Evolutionary conservation across 2,329 filamentous ascomycete genomes (phyloP), one percentile per base, ranked within the genome.

Genomic region (Emergomyces africanus): DNA sequence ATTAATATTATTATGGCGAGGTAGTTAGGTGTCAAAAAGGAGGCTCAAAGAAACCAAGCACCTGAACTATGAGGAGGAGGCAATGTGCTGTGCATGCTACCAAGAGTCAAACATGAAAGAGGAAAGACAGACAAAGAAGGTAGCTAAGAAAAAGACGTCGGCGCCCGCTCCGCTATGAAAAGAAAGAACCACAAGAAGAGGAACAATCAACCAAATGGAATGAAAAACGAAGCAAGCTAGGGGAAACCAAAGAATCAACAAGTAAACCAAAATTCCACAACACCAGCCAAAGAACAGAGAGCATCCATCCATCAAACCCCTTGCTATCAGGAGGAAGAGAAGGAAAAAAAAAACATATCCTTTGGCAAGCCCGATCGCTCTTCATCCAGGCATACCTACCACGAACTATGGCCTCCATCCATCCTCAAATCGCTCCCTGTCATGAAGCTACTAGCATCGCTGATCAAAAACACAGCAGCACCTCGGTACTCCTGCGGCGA

Each of bases 401-500:
- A 83, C 0, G 79, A 77, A 42, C 75, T 71, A 65, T 81, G 78
- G 2, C 79, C 79, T 60, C 79, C 79, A 68, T 81, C 79, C 42
- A 82, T 80, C 64, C 77, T 73, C 61, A 81, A 63, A 70, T 82
- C 78, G 49, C 75, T 73, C 5, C 79, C 80, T 10, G 80, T 82
- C 77, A 81, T 81, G 68, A 81, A 82, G 61, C 72, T 76, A 65
- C 77, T 80, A 8, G 76, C 77, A 62, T 78, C 75, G 59, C 74
- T 77, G 37, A 78, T 65, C 61, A 78, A 66, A 63, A 78, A 78
- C 42, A 78, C 72, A 0, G 75, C 74, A 0, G 75, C 75, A 5
- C 76, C 86, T 54, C 85, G 81, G 71, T 87, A 89, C 70, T 90
- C 87, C 54, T 83, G 77, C 0, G 87, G 86, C 25, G 73, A 74